Evolutionary conservation across 805 yeast species (phyloP).

Genomic region (Clavispora santaluciae): DNA sequence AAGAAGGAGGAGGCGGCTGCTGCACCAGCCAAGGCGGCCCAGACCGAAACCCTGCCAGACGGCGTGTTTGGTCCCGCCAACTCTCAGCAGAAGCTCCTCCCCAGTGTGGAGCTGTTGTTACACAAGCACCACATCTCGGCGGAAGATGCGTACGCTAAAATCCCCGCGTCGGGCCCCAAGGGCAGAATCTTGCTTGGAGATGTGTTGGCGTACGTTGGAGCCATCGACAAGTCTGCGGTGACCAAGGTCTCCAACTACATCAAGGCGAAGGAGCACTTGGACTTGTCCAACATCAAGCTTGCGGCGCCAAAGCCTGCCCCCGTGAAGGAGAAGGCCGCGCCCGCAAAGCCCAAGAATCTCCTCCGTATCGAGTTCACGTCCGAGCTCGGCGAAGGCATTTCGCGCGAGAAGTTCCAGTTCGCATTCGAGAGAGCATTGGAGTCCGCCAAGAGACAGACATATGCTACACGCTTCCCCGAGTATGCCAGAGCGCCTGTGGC

Average conservation of each 20-base stretch:
- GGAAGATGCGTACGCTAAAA: conserved; percentile 66
- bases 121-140: conserved; percentile 56
- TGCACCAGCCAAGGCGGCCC: conserved; percentile 1
- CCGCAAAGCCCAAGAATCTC: conserved; percentile 27
- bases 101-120: conserved; percentile 71
- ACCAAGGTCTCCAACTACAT: conserved; percentile 51
- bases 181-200: conserved; percentile 91
- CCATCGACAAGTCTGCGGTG: conserved; percentile 55
- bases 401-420: conserved; percentile 23
- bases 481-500: conserved; percentile 29
- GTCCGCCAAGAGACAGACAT: conserved; percentile 27
- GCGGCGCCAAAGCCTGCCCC: conserved; percentile 24
- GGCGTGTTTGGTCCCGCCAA: conserved; percentile 45
- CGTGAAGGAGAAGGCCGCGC: conserved; percentile 8
- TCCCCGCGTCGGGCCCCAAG: conserved; percentile 81
- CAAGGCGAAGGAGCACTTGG: conserved; percentile 56
- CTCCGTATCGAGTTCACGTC: conserved; percentile 22
- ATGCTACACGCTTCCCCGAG: conserved; percentile 33
- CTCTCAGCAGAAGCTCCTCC: conserved; percentile 62
- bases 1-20: conserved; percentile 3
- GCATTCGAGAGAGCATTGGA: conserved; percentile 29
- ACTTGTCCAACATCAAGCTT: conserved; percentile 61
- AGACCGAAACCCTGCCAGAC: conserved; percentile 1
- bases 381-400: conserved; percentile 22
- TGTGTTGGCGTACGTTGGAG: conserved; percentile 77